Percentiles rank a stretch among this genome's conserved stretches.
Conservation (phyloP, 495 filamentous ascomycete genomes). For the Aspergillus biplanus region DNA sequence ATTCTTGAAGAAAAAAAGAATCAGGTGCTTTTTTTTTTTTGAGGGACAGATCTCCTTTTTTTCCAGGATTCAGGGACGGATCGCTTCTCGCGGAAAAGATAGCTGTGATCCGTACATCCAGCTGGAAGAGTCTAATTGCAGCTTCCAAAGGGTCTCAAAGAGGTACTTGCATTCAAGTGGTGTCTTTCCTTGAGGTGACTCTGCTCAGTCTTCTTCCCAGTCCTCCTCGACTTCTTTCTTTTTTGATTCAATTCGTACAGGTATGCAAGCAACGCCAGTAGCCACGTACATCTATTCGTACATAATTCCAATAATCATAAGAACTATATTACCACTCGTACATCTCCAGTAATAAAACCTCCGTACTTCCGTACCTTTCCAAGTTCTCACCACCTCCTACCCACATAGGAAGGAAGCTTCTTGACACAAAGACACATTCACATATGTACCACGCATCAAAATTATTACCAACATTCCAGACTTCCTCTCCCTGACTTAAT, state of each 20-base stretch:
- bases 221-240: background rate
- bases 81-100: constrained; percentile 3
- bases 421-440: background rate
- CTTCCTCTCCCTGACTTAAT: background rate
- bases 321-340: background rate
- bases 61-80: background rate
- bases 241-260: no score
- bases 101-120: constrained; percentile 1
- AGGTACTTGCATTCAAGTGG: background rate
- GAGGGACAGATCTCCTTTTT: background rate
- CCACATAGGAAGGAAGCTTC: background rate
- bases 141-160: background rate
- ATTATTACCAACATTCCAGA: background rate
- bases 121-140: background rate
- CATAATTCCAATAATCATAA: background rate
- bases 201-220: background rate
- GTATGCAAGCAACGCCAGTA: background rate
- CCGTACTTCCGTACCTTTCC: background rate
- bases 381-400: constrained; percentile 1
- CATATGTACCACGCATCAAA: constrained; percentile 4
- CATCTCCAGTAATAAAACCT: background rate
- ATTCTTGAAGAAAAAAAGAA: background rate
- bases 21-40: background rate
- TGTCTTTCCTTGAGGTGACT: no score
- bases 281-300: background rate